phyloP scores from a whole-genome alignment of 2,329 filamentous ascomycete genomes.

The Colletotrichum lupini region DNA sequence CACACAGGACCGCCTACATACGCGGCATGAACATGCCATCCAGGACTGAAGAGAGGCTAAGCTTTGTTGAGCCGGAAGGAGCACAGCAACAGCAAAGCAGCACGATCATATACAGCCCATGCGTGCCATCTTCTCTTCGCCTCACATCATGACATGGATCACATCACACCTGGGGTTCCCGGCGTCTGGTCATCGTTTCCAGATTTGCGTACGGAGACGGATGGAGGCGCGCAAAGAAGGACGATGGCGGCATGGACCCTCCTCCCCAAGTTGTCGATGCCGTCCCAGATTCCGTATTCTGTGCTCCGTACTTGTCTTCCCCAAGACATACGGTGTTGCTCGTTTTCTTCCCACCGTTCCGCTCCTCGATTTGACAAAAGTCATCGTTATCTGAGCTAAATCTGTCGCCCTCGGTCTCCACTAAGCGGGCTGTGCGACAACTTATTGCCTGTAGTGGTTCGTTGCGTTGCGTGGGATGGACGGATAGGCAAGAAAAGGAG shows the following conservation, averaged over 20 bases:
- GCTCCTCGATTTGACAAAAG: slow-evolving; percentile 17
- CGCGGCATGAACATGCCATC: slow-evolving; percentile 1
- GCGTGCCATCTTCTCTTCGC: not conserved
- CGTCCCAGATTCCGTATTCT: slow-evolving; percentile 3
- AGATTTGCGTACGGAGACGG: not conserved
- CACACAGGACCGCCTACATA: not conserved
- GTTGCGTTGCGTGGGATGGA: slow-evolving; percentile 28
- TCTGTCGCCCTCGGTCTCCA: slow-evolving; percentile 22
- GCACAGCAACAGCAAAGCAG: not conserved
- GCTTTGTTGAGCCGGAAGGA: not conserved
- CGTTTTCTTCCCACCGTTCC: slow-evolving; percentile 14
- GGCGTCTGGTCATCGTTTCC: not conserved
- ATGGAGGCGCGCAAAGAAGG: not conserved
- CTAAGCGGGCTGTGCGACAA: slow-evolving; percentile 28
- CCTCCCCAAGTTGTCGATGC: not conserved
- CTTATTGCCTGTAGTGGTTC: slow-evolving; percentile 26
- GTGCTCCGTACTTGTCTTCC: slow-evolving; percentile 20
- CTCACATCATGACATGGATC: slow-evolving; percentile 14
- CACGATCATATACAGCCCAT: not conserved
- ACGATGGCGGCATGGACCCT: not conserved
- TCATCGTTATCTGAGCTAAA: slow-evolving; percentile 26
- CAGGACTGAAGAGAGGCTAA: not conserved
- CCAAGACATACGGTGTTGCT: slow-evolving; percentile 30
- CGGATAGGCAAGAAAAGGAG: not conserved
- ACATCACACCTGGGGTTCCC: not conserved